These are phyloP conservation scores for Citrus inodora DNA, from an alignment of 345 rosid genomes.

Conservation along the genomic window DNA sequence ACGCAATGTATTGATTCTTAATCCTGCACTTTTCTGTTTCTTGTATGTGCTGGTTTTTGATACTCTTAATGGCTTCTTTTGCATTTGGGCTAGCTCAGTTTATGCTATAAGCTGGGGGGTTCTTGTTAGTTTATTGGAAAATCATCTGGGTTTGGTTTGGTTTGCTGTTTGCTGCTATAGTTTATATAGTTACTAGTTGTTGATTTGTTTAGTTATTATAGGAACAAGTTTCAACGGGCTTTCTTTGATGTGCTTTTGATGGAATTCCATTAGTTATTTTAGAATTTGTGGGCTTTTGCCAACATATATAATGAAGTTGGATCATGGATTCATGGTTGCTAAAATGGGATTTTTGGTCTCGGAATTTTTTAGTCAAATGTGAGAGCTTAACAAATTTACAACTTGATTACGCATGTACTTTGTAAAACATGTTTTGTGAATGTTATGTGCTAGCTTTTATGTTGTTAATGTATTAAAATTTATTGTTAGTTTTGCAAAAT, in stretches of 20 bases:
- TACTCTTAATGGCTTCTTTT: background rate
- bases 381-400: background rate
- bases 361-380: background rate
- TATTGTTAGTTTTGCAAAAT: background rate
- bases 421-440: background rate
- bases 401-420: background rate
- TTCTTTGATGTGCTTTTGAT: background rate
- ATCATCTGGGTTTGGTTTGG: background rate
- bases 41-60: background rate
- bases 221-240: background rate
- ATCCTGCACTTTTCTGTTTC: background rate
- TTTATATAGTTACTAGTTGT: background rate
- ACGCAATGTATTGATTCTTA: conserved; percentile 31
- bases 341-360: background rate
- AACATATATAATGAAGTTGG: background rate
- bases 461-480: background rate
- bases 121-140: background rate
- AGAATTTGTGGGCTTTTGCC: background rate
- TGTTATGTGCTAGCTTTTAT: background rate
- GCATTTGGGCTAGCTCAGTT: background rate
- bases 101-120: conserved; percentile 1
- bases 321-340: background rate
- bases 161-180: background rate
- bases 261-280: background rate
- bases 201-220: background rate